Percentiles rank a stretch among this genome's conserved stretches.
Evolutionary conservation across 257 asterid species (phyloP).

Genomic region (Perilla frutescens): DNA sequence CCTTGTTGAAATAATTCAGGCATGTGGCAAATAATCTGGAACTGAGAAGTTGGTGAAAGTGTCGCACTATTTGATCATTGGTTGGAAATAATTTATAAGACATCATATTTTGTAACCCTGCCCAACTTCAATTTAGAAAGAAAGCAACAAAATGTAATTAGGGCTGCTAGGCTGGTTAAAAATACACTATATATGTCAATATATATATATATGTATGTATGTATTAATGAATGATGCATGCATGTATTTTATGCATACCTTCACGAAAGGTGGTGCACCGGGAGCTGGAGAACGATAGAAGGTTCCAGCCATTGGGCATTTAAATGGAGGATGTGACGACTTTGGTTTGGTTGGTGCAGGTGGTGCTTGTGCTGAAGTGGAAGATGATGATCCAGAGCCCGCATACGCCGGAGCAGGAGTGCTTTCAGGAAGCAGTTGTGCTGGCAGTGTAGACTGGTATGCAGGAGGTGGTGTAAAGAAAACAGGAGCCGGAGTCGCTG

Average conservation of each 20-base stretch:
- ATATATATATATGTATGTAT: not conserved
- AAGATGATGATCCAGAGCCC: conserved; percentile 40
- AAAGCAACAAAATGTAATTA: not conserved
- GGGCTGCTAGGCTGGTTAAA: not conserved
- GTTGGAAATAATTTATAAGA: not conserved
- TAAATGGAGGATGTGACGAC: conserved; percentile 68
- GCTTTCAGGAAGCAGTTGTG: conserved; percentile 41
- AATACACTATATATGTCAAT: not conserved
- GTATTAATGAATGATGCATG: not conserved
- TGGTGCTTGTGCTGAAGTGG: conserved; percentile 38
- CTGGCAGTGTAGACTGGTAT: conserved; percentile 44
- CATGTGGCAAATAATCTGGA: too few relatives aligned
- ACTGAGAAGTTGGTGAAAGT: too few relatives aligned
- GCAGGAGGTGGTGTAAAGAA: conserved; percentile 40
- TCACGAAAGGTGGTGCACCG: conserved; percentile 66
- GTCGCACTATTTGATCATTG: not conserved
- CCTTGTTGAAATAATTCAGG: too few relatives aligned
- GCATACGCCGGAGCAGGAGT: conserved; percentile 42
- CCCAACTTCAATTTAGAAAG: too few relatives aligned
- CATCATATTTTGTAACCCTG: not conserved
- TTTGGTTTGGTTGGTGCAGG: conserved; percentile 53
- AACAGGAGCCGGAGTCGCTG: conserved; percentile 44
- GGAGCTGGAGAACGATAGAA: conserved; percentile 71
- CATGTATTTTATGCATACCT: conserved; percentile 44
- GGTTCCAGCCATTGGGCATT: conserved; percentile 76